Percentiles rank a stretch among this genome's conserved stretches.
These are phyloP conservation scores for Exsudoporus floridanus DNA, from an alignment of 1,284 basidiomycete species.

Conservation along the genomic window DNA sequence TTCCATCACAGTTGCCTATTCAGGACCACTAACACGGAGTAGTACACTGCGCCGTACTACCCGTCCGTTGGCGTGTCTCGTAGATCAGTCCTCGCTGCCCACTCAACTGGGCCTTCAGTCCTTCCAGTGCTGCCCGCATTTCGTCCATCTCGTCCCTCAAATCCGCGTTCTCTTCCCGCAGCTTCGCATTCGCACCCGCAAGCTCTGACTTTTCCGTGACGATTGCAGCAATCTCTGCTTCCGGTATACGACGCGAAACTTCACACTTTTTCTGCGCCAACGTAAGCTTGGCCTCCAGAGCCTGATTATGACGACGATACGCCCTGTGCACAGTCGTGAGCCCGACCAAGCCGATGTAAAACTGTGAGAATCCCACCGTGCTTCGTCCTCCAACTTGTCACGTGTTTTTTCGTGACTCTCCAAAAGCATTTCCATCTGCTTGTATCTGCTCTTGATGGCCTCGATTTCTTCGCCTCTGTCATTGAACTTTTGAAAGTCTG, in stretches of 20 bases:
- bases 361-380: slow-evolving; percentile 45
- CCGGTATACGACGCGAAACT: slow-evolving; percentile 36
- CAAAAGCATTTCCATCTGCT: slow-evolving; percentile 62
- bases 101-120: slow-evolving; percentile 54
- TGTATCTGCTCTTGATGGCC: slow-evolving; percentile 52
- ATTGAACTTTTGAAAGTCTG: slow-evolving; percentile 69
- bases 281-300: slow-evolving; percentile 54
- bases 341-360: background rate
- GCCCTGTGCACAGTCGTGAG: slow-evolving; percentile 38
- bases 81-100: slow-evolving; percentile 46
- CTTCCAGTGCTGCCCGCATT: slow-evolving; percentile 66
- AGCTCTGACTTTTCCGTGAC: slow-evolving; percentile 49
- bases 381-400: slow-evolving; percentile 50
- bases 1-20: slow-evolving; percentile 36
- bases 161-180: slow-evolving; percentile 58
- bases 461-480: slow-evolving; percentile 59
- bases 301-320: slow-evolving; percentile 56
- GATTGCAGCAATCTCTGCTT: slow-evolving; percentile 43
- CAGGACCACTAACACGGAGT: slow-evolving; percentile 8
- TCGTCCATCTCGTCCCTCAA: slow-evolving; percentile 69
- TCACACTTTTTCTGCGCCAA: slow-evolving; percentile 38
- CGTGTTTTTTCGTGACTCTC: slow-evolving; percentile 55
- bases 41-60: slow-evolving; percentile 10
- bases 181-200: slow-evolving; percentile 44
- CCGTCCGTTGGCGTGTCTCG: slow-evolving; percentile 29